phyloP scores from a whole-genome alignment of 768 basidiomycete species.

The Tylopilus plumbeoviolaceoides region DNA sequence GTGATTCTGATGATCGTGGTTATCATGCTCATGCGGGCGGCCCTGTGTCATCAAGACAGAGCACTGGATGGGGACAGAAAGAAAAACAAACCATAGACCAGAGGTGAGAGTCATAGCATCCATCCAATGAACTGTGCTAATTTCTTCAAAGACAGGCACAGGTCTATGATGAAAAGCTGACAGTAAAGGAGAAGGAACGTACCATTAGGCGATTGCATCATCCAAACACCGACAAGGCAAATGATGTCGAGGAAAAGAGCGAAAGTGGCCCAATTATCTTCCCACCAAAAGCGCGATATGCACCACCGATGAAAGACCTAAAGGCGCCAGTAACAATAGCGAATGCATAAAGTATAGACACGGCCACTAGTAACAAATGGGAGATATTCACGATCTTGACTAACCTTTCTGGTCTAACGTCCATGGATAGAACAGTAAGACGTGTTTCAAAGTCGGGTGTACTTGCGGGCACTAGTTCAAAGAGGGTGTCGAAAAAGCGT shows the following conservation, averaged over 20 bases:
- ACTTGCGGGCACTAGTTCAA: neutral
- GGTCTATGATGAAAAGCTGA: neutral
- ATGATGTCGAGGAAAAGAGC: neutral
- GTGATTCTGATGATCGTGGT: neutral
- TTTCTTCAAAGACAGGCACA: neutral
- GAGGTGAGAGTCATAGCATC: neutral
- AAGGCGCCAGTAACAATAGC: neutral
- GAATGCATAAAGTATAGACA: neutral
- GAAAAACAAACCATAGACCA: neutral
- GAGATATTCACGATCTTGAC: neutral
- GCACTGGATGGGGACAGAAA: neutral
- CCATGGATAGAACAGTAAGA: neutral
- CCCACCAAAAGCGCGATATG: constrained; percentile 2
- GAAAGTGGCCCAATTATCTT: constrained; percentile 2
- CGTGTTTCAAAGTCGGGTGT: neutral
- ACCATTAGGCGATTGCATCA: neutral
- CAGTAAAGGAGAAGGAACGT: neutral
- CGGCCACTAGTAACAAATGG: neutral
- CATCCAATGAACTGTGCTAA: neutral
- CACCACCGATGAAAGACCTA: constrained; percentile 3
- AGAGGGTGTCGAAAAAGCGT: neutral
- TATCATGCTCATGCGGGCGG: constrained; percentile 6
- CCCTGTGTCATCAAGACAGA: neutral
- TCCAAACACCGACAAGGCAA: neutral
- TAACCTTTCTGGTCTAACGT: neutral